Percentiles rank a stretch among this genome's conserved stretches.
These are phyloP conservation scores for Trapa bicornis DNA, from an alignment of 345 rosid species.

Conservation along the genomic window DNA sequence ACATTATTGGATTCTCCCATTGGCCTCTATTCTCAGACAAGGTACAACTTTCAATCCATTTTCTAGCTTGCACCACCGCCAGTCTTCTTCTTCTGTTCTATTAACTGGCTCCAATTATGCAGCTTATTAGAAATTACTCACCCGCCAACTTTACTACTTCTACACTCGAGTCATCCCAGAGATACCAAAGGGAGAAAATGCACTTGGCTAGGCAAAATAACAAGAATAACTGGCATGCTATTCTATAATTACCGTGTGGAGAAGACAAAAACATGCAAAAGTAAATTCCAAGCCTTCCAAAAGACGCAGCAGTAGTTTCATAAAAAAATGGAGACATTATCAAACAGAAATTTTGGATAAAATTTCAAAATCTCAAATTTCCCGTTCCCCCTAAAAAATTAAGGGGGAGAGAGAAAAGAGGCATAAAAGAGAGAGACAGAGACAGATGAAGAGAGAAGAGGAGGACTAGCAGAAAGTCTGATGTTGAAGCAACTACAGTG, in stretches of 20 bases:
- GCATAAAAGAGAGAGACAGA: neutral
- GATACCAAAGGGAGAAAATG: neutral
- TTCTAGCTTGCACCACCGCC: neutral
- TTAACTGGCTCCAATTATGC: neutral
- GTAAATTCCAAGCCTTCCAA: neutral
- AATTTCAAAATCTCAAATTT: neutral
- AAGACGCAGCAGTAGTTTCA: neutral
- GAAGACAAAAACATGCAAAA: neutral
- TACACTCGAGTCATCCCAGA: neutral
- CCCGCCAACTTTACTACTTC: neutral
- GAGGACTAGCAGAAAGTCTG: conserved; percentile 1
- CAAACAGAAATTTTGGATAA: neutral
- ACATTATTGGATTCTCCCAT: neutral
- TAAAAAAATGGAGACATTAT: neutral
- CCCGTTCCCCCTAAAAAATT: neutral
- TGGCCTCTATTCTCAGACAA: neutral
- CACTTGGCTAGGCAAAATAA: neutral
- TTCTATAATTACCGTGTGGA: neutral
- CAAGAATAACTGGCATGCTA: neutral
- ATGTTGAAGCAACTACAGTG: neutral
- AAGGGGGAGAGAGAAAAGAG: neutral
- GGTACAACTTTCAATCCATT: neutral
- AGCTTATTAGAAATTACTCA: neutral
- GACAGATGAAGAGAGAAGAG: neutral
- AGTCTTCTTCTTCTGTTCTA: neutral